Evolutionary conservation across 2,329 filamentous ascomycete species (phyloP), one percentile per base, ranked within the genome.

Genomic region (Orbilia javanica): DNA sequence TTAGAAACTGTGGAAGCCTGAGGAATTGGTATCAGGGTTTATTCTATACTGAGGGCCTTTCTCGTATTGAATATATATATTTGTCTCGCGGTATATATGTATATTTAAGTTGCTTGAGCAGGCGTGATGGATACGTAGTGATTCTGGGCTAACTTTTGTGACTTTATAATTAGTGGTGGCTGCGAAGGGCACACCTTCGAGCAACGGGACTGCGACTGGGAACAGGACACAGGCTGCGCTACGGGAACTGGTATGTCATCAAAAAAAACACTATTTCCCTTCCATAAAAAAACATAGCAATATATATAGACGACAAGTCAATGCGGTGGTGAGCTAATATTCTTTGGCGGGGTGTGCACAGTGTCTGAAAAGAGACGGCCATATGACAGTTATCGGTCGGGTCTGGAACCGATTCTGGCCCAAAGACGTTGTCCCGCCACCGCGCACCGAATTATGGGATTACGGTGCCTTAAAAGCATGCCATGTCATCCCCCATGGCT

Each of bases 361-460:
- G 72, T 77, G 72, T 20, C 18, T 77, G 18, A 77, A 67, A 31
- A 36, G 73, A 42, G 66, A 77, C 25, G 73, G 73, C 50, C 73
- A 77, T 63, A 77, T 77, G 73, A 77, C 73, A 6, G 73, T 77
- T 11, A 55, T 77, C 5, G 73, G 66, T 1, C 66, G 73, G 18
- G 67, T 77, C 15, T 77, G 73, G 66, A 77, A 71, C 60, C 66
- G 73, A 5, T 77, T 67, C 52, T 77, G 73, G 66, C 73, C 73
- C 5, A 77, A 67, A 31, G 73, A 77, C 29, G 44, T 77, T 4
- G 50, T 67, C 6, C 73, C 66, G 13, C 73, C 73, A 11, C 73
- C 66, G 11, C 60, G 73, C n/a, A 77, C 66, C n/a, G 73, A 77
- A 20, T 52, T 77, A 22, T 71, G 60, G 60, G 73, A 77, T 34